phyloP scores from a whole-genome alignment of 495 filamentous ascomycete species.

The Aspergillus conjunctus region DNA sequence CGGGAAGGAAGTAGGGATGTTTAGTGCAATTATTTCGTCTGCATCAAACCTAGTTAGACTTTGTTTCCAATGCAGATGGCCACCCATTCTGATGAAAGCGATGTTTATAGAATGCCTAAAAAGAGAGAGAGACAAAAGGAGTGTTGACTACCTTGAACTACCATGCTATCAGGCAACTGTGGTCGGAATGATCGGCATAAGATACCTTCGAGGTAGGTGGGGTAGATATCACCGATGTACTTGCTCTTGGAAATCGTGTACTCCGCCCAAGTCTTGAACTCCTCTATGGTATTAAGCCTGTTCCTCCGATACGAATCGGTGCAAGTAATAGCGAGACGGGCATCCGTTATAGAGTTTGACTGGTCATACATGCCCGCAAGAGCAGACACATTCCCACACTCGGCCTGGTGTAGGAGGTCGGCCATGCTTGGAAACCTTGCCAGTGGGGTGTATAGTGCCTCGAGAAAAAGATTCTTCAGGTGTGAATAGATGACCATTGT shows the following conservation, averaged over 20 bases:
- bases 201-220: conserved; percentile 18
- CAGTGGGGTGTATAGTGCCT: conserved; percentile 23
- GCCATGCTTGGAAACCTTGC: conserved; percentile 22
- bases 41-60: conserved; percentile 24
- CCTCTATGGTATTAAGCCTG: conserved; percentile 21
- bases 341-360: conserved; percentile 20
- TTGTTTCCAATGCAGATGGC: conserved; percentile 10
- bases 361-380: conserved; percentile 20
- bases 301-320: conserved; percentile 22
- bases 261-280: conserved; percentile 18
- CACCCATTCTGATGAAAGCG: conserved; percentile 10
- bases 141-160: conserved; percentile 21
- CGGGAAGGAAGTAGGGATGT: conserved; percentile 46
- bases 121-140: conserved; percentile 11
- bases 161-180: conserved; percentile 24
- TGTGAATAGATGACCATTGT: conserved; percentile 37
- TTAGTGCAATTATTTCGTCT: conserved; percentile 25
- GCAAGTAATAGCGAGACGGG: conserved; percentile 22
- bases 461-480: conserved; percentile 22
- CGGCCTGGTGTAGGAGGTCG: conserved; percentile 19
- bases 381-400: conserved; percentile 19
- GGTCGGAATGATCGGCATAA: conserved; percentile 24
- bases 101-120: conserved; percentile 8
- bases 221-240: conserved; percentile 24
- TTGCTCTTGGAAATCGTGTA: conserved; percentile 23